Conservation (phyloP, 495 filamentous ascomycete species). For the Neurospora sp. region DNA sequence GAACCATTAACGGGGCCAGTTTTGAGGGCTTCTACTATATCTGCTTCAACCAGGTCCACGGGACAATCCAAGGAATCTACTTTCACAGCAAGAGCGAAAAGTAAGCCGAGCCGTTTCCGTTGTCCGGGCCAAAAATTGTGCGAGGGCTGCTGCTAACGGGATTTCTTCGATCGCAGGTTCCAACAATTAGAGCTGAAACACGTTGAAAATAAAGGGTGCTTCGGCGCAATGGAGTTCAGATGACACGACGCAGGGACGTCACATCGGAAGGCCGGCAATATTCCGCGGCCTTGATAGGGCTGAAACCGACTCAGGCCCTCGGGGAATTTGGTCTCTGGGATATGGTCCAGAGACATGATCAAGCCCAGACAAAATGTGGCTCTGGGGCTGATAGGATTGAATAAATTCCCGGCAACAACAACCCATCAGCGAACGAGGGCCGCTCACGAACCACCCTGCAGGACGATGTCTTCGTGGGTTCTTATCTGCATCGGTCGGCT, state of each 20-base stretch:
- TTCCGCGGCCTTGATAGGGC: neutral
- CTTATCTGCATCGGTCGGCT: neutral
- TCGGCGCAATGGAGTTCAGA: constrained; percentile 86
- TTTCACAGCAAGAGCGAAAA: constrained; percentile 97
- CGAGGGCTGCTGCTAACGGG: constrained; percentile 1
- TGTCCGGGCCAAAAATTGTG: neutral
- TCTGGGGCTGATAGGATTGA: neutral
- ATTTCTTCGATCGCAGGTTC: constrained; percentile 41
- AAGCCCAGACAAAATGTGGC: neutral
- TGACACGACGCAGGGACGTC: constrained; percentile 31
- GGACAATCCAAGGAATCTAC: constrained; percentile 85
- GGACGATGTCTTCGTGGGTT: neutral
- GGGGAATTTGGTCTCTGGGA: neutral
- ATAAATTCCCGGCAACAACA: neutral
- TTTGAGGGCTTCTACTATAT: constrained; percentile 99
- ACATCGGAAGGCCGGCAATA: neutral
- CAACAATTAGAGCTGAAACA: constrained; percentile 89
- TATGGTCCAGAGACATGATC: neutral
- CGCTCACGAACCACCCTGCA: neutral
- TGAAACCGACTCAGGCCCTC: neutral
- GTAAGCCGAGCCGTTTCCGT: constrained; percentile 47
- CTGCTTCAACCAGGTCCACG: constrained; percentile 87
- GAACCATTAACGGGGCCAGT: constrained; percentile 82
- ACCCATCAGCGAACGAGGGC: neutral
- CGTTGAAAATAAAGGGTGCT: constrained; percentile 74